Conservation (phyloP, 352 stramenopile genomes). For the Globisporangium polare region DNA sequence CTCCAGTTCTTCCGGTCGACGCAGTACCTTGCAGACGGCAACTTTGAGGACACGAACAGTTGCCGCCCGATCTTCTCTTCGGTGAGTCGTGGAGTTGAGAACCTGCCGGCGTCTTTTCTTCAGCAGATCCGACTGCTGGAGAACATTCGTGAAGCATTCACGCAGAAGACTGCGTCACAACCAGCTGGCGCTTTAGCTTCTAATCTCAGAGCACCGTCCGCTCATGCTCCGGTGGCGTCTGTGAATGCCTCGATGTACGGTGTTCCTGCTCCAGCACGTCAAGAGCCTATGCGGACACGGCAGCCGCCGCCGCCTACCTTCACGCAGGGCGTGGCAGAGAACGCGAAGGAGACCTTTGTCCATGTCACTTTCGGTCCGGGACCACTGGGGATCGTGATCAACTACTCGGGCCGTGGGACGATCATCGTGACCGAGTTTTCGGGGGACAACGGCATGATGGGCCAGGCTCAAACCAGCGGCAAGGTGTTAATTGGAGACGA, state of each 20-base stretch:
- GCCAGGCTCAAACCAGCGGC: constrained; percentile 66
- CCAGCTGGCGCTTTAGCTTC: constrained; percentile 10
- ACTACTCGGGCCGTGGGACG: constrained; percentile 65
- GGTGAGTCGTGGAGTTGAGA: constrained; percentile 39
- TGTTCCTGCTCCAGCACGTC: not conserved
- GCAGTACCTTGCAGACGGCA: constrained; percentile 50
- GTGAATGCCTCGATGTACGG: constrained; percentile 7
- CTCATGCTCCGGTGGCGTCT: not conserved
- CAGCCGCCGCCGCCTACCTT: not conserved
- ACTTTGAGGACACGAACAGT: constrained; percentile 55
- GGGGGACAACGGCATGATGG: constrained; percentile 56
- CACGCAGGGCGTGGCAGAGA: not conserved
- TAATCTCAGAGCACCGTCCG: constrained; percentile 9
- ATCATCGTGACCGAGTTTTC: constrained; percentile 84
- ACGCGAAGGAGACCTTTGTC: constrained; percentile 32
- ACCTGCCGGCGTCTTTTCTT: constrained; percentile 64
- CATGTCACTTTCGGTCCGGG: constrained; percentile 68
- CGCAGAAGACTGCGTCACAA: constrained; percentile 14
- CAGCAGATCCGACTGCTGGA: constrained; percentile 69
- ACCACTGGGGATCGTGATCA: constrained; percentile 80
- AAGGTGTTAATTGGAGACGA: constrained; percentile 73
- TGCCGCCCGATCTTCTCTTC: constrained; percentile 51
- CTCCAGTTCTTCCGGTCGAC: constrained; percentile 68
- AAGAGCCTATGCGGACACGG: not conserved
- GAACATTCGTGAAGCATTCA: constrained; percentile 48